Evolutionary conservation across 306 rosid species (phyloP), one percentile per base, ranked within the genome.

Genomic region (Pterocarpus macrocarpus): DNA sequence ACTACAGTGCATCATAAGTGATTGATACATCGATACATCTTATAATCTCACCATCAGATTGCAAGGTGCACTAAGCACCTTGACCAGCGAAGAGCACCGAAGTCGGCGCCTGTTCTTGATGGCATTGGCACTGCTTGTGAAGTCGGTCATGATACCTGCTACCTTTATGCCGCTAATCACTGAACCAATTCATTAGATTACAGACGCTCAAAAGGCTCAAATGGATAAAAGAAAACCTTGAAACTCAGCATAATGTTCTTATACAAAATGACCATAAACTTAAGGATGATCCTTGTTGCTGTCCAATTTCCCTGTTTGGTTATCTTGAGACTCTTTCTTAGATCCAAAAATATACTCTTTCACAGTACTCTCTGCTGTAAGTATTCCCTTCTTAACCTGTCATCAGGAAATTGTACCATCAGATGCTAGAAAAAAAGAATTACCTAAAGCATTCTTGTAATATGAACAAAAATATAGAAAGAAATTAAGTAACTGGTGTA

Each of bases 261-360:
- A 62, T 75, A 39, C 78, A 83, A 75, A 72, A 61, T 16, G 41
- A 71, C 79, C 13, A 47, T 44, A 41, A 32, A 47, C 43, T 41
- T 78, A 78, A 34, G 91, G 87, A 64, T 73, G 80, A 4, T 89
- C 90, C 87, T 85, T 85, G 3, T 70, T 80, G 63, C 59, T 62
- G 33, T 78, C 82, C 35, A 70, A 64, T 77, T 89, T 86, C 82
- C 67, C 85, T 11, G 53, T 35, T 75, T 79, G 33, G 3, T 75
- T 78, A 67, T 84, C 92, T 80, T 81, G 73, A 79, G 86, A 75
- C n/a, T 76, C 75, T 47, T 76, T 81, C 82, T 87, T 85, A 13
- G 92, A 69, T 75, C 95, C 87, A 76, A 92, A 85, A 35, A 91
- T 64, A 64, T 52, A 93, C 13, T 71, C 92, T 73, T 91, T 93